Evolutionary conservation across 768 basidiomycete species (phyloP).

Genomic region (Termitomyces eurrhizus): DNA sequence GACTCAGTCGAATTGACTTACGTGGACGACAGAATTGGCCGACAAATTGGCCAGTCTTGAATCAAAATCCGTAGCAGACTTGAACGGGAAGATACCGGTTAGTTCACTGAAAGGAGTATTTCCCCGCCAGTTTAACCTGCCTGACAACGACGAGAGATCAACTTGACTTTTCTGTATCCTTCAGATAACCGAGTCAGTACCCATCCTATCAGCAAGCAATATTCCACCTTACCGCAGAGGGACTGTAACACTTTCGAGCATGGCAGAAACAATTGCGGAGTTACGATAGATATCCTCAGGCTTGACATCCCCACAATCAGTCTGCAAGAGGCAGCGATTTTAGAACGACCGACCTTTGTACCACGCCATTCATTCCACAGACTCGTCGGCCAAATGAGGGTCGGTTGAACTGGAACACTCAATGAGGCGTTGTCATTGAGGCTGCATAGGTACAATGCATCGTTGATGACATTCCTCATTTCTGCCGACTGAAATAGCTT

Average conservation of each 20-base stretch:
- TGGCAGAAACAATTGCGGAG: slow-evolving; percentile 56
- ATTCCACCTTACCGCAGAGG: slow-evolving; percentile 45
- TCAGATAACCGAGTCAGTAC: neutral
- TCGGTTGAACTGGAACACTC: slow-evolving; percentile 46
- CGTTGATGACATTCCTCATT: slow-evolving; percentile 50
- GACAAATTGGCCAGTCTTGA: slow-evolving; percentile 39
- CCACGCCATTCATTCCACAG: slow-evolving; percentile 22
- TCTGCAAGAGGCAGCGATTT: neutral
- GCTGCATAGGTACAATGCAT: slow-evolving; percentile 53
- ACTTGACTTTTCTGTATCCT: slow-evolving; percentile 29
- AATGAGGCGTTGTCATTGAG: slow-evolving; percentile 47
- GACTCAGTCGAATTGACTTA: slow-evolving; percentile 10
- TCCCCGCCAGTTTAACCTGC: slow-evolving; percentile 50
- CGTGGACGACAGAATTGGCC: slow-evolving; percentile 16
- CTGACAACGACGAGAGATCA: slow-evolving; percentile 37
- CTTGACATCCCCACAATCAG: slow-evolving; percentile 17
- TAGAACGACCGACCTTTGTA: slow-evolving; percentile 21
- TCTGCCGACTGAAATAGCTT: slow-evolving; percentile 27
- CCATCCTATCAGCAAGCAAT: slow-evolving; percentile 4
- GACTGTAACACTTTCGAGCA: slow-evolving; percentile 56
- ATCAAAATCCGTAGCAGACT: slow-evolving; percentile 25
- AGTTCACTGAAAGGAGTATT: slow-evolving; percentile 53
- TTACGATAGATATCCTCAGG: slow-evolving; percentile 38
- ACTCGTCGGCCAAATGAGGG: slow-evolving; percentile 37
- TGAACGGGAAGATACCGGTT: slow-evolving; percentile 48